A percentile compares a stretch with the other conserved stretches of the same genome.
These are phyloP conservation scores for Leccinum fallax DNA, from an alignment of 1,284 basidiomycete species.

Conservation along the genomic window DNA sequence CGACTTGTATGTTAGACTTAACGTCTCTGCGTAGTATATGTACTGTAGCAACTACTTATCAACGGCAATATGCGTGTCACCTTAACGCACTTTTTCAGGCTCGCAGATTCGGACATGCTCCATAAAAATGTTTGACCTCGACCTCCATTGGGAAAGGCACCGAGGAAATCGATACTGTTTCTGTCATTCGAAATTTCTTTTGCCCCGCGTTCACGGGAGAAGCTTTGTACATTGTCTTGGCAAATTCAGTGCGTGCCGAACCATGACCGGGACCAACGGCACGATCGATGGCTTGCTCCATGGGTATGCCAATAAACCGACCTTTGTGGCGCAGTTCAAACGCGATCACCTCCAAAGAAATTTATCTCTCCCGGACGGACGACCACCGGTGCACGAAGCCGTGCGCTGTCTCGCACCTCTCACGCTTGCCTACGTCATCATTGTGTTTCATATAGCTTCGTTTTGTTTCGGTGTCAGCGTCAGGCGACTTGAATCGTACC, in stretches of 20 bases:
- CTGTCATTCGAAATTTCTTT: constrained; percentile 1
- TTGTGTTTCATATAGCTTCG: constrained; percentile 14
- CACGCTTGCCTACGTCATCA: constrained; percentile 12
- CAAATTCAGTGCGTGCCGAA: constrained; percentile 2
- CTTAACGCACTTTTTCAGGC: not conserved
- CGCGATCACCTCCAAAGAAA: constrained; percentile 16
- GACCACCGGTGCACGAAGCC: constrained; percentile 14
- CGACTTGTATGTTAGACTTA: not conserved
- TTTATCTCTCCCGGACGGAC: constrained; percentile 18
- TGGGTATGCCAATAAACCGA: constrained; percentile 16
- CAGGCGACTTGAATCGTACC: not conserved
- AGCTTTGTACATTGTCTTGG: constrained; percentile 2
- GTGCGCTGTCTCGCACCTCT: constrained; percentile 21
- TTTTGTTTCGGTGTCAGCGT: not conserved
- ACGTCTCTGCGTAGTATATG: not conserved
- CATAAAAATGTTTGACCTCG: not conserved
- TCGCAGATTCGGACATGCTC: not conserved
- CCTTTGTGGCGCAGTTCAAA: not conserved
- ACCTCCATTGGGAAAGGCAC: not conserved
- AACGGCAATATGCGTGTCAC: not conserved
- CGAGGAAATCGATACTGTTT: not conserved
- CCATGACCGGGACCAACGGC: constrained; percentile 5
- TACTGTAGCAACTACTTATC: not conserved
- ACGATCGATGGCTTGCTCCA: constrained; percentile 20
- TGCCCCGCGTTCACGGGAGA: constrained; percentile 1